Conservation (phyloP, 352 stramenopile species). For the Phytophthora aleatoria region DNA sequence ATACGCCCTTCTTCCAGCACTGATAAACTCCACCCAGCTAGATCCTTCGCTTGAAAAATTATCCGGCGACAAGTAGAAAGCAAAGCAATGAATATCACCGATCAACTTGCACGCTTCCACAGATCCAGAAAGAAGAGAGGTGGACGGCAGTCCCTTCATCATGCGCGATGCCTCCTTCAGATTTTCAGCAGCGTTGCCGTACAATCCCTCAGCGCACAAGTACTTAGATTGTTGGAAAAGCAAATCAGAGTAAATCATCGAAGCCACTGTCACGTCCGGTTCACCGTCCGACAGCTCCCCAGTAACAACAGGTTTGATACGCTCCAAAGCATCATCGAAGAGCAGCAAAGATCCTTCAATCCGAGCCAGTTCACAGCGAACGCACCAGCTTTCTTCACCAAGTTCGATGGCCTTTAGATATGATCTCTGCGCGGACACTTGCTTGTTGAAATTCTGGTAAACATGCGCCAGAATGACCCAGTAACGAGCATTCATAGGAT, state of each 20-base stretch:
- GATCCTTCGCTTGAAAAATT: slow-evolving; percentile 51
- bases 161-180: slow-evolving; percentile 62
- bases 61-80: slow-evolving; percentile 77
- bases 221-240: slow-evolving; percentile 83
- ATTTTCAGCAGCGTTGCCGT: slow-evolving; percentile 67
- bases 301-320: slow-evolving; percentile 54
- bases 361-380: slow-evolving; percentile 77
- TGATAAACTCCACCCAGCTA: slow-evolving; percentile 72
- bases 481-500: slow-evolving; percentile 62
- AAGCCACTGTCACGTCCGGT: slow-evolving; percentile 40
- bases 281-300: slow-evolving; percentile 24
- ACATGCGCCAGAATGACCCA: slow-evolving; percentile 82
- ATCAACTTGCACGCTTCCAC: slow-evolving; percentile 69
- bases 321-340: slow-evolving; percentile 72
- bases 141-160: slow-evolving; percentile 44
- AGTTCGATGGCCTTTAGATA: slow-evolving; percentile 81
- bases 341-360: slow-evolving; percentile 76
- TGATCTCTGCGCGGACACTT: slow-evolving; percentile 78
- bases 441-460: slow-evolving; percentile 82
- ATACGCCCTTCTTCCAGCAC: slow-evolving; percentile 60
- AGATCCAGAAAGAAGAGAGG: slow-evolving; percentile 32
- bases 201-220: slow-evolving; percentile 74
- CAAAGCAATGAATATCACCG: slow-evolving; percentile 82
- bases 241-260: slow-evolving; percentile 68
- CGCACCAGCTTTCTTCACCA: slow-evolving; percentile 65